phyloP scores from a whole-genome alignment of 805 yeast genomes.

The Schwanniomyces yamadae region DNA sequence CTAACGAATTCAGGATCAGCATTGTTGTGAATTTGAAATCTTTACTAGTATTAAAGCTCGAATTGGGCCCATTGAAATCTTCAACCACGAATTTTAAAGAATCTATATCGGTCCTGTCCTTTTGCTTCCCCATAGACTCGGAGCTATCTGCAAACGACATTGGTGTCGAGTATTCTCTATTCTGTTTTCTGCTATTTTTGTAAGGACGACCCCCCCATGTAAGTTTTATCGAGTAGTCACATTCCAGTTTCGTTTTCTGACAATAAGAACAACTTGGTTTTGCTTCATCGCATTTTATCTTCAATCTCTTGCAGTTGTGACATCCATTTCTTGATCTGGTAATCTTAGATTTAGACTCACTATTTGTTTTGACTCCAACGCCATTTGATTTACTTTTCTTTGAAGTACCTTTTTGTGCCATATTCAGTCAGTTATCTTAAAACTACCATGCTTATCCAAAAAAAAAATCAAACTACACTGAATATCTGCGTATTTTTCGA shows the following conservation, averaged over 20 bases:
- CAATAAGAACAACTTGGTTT: conserved; percentile 66
- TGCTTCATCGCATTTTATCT: conserved; percentile 67
- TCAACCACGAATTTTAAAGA: conserved; percentile 4
- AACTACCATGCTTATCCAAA: too few species aligned
- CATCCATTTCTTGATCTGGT: conserved; percentile 60
- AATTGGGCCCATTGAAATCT: too few species aligned
- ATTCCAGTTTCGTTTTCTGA: conserved; percentile 39
- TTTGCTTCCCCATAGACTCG: neutral
- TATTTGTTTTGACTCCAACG: neutral
- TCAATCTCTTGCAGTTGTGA: conserved; percentile 57
- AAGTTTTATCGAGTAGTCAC: conserved; percentile 64
- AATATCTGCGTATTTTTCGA: too few species aligned
- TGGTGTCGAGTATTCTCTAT: conserved; percentile 1
- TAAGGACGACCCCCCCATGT: conserved; percentile 78
- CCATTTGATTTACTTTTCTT: too few species aligned
- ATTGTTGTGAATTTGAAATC: too few species aligned
- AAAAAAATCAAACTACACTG: too few species aligned
- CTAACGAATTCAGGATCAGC: too few species aligned
- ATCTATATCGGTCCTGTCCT: neutral
- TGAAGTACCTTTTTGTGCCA: too few species aligned
- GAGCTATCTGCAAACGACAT: conserved; percentile 1
- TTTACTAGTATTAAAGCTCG: too few species aligned
- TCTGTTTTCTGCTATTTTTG: conserved; percentile 41
- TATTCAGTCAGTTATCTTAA: too few species aligned
- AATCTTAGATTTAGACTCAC: conserved; percentile 11